Percentiles rank a stretch among this genome's conserved stretches.
phyloP scores from a whole-genome alignment of 768 basidiomycete genomes.

The Crucibulum laeve region DNA sequence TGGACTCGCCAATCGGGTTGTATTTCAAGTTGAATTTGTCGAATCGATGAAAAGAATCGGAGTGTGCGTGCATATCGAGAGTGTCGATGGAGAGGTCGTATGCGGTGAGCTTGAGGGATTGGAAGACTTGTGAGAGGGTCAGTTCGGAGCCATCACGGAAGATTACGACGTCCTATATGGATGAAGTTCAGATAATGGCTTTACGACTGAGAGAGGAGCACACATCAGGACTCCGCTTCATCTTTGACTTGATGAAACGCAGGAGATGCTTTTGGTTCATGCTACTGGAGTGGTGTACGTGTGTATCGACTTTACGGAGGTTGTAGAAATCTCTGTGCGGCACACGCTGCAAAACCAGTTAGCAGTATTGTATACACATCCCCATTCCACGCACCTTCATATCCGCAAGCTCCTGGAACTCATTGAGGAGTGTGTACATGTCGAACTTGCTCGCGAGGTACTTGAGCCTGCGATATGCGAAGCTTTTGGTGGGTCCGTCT shows the following conservation, averaged over 20 bases:
- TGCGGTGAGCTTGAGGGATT: conserved; percentile 89
- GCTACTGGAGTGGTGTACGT: conserved; percentile 96
- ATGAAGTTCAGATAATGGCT: conserved; percentile 1
- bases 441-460: conserved; percentile 93
- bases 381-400: conserved; percentile 96
- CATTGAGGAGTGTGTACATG: conserved; percentile 89
- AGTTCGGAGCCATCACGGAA: conserved; percentile 89
- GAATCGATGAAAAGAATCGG: conserved; percentile 97
- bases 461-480: conserved; percentile 87
- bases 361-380: not conserved
- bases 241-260: conserved; percentile 98
- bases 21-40: conserved; percentile 99
- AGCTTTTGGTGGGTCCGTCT: conserved; percentile 94
- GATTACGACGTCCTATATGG: conserved; percentile 88
- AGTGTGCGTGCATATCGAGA: conserved; percentile 98
- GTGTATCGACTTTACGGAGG: conserved; percentile 96
- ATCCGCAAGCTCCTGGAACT: conserved; percentile 89
- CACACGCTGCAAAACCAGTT: conserved; percentile 45
- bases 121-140: conserved; percentile 91
- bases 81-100: conserved; percentile 99
- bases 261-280: conserved; percentile 99
- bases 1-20: conserved; percentile 93
- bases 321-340: conserved; percentile 99
- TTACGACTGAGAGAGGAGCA: conserved; percentile 9
- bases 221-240: conserved; percentile 84